These are phyloP conservation scores for Carex myosuroides DNA, from an alignment of 176 grass and related monocot genomes.

Conservation along the genomic window DNA sequence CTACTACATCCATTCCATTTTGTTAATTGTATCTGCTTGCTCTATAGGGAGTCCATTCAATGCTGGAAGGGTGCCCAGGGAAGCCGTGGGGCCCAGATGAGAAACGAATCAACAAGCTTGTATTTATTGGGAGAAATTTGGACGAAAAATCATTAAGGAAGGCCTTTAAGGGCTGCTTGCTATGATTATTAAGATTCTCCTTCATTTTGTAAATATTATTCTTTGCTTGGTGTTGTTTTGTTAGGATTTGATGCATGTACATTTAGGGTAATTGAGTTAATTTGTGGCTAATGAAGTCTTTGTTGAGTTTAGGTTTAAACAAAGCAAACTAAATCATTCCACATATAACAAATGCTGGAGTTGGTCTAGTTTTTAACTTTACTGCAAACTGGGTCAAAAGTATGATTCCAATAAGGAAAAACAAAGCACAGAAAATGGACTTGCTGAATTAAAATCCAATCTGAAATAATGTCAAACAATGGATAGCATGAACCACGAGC, in stretches of 20 bases:
- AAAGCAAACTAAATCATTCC: neutral
- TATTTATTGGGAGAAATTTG: conserved; percentile 82
- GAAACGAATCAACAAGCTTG: conserved; percentile 71
- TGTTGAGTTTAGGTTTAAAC: neutral
- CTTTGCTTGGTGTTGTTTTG: neutral
- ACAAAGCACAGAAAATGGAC: neutral
- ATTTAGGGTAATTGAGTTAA: neutral
- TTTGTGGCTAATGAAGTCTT: neutral
- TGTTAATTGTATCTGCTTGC: neutral
- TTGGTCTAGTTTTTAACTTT: neutral
- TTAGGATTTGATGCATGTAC: neutral
- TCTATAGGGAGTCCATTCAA: conserved; percentile 71
- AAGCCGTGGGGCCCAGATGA: conserved; percentile 36
- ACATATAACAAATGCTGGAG: neutral
- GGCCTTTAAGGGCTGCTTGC: conserved; percentile 70
- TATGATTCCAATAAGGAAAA: neutral
- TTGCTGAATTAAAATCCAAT: no score
- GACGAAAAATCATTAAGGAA: conserved; percentile 53
- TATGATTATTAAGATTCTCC: conserved; percentile 7
- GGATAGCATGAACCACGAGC: neutral
- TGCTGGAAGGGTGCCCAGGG: conserved; percentile 86
- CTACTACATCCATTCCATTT: neutral
- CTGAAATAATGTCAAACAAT: neutral
- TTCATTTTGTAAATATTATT: neutral
- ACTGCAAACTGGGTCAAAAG: neutral